These are phyloP conservation scores for Penstemon barbatus DNA, from an alignment of 257 asterid species.

Conservation along the genomic window DNA sequence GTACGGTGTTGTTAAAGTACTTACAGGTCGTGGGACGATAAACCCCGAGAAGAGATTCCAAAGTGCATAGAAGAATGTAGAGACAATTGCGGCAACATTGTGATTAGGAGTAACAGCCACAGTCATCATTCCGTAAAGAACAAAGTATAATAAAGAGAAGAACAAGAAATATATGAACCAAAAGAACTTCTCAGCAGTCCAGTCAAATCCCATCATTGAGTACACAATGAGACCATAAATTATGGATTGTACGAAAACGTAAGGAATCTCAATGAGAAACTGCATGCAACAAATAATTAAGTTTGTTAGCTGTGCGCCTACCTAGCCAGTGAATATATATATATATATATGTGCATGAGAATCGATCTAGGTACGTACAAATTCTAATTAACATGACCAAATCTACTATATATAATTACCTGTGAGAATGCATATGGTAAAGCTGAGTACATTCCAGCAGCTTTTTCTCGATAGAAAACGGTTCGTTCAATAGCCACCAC, in stretches of 20 bases:
- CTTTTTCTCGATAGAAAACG: conserved; percentile 76
- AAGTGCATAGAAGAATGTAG: conserved; percentile 48
- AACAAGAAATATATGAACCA: conserved; percentile 67
- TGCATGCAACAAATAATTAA: conserved; percentile 24
- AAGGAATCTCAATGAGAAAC: conserved; percentile 65
- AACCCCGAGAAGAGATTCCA: conserved; percentile 85
- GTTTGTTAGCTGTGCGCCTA: too few species aligned
- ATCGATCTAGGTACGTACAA: too few species aligned
- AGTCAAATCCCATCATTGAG: conserved; percentile 68
- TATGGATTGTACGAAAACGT: conserved; percentile 49
- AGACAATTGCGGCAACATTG: conserved; percentile 55
- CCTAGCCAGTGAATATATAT: not conserved
- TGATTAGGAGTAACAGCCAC: conserved; percentile 75
- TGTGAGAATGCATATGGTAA: conserved; percentile 78
- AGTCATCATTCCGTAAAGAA: conserved; percentile 76
- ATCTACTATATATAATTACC: conserved; percentile 29
- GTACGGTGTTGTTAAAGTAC: conserved; percentile 22
- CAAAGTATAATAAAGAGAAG: conserved; percentile 64
- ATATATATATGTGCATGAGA: too few species aligned
- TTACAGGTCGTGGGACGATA: conserved; percentile 69
- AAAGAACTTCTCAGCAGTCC: conserved; percentile 62
- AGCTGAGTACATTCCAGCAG: conserved; percentile 87
- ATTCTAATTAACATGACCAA: not conserved
- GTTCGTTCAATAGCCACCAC: conserved; percentile 81
- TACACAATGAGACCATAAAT: conserved; percentile 55